A percentile compares a stretch with the other conserved stretches of the same genome.
phyloP scores from a whole-genome alignment of 2,329 filamentous ascomycete species.

The Botrytis pseudocinerea region DNA sequence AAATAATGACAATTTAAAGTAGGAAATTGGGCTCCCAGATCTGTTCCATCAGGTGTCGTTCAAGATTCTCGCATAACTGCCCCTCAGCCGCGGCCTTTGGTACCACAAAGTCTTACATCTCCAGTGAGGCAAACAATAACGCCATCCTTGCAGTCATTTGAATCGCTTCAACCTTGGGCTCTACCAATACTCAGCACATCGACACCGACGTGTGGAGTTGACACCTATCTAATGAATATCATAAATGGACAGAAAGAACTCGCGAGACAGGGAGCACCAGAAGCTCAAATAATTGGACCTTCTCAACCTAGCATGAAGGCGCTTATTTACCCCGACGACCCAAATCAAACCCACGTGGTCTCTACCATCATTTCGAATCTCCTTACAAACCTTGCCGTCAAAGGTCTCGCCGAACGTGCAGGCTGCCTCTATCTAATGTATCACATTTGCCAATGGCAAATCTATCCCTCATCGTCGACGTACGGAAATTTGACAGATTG shows the following conservation, averaged over 20 bases:
- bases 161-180: slow-evolving; percentile 37
- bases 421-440: slow-evolving; percentile 32
- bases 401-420: slow-evolving; percentile 30
- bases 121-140: neutral
- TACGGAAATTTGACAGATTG: slow-evolving; percentile 35
- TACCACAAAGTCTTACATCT: neutral
- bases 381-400: slow-evolving; percentile 27
- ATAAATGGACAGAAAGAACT: slow-evolving; percentile 43
- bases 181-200: slow-evolving; percentile 40
- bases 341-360: slow-evolving; percentile 36
- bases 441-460: slow-evolving; percentile 35
- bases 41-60: neutral
- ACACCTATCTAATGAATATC: slow-evolving; percentile 43
- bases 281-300: slow-evolving; percentile 41
- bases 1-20: neutral
- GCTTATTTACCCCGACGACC: slow-evolving; percentile 39
- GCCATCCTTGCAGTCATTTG: neutral
- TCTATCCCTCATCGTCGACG: slow-evolving; percentile 28
- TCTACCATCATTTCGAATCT: slow-evolving; percentile 39
- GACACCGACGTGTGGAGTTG: slow-evolving; percentile 40
- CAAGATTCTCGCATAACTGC: neutral
- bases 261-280: slow-evolving; percentile 35
- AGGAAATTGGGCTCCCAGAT: slow-evolving; percentile 19
- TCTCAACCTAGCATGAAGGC: slow-evolving; percentile 42
- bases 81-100: neutral